Conservation (phyloP, 139 green algal genomes). For the Micractinium conductrix region DNA sequence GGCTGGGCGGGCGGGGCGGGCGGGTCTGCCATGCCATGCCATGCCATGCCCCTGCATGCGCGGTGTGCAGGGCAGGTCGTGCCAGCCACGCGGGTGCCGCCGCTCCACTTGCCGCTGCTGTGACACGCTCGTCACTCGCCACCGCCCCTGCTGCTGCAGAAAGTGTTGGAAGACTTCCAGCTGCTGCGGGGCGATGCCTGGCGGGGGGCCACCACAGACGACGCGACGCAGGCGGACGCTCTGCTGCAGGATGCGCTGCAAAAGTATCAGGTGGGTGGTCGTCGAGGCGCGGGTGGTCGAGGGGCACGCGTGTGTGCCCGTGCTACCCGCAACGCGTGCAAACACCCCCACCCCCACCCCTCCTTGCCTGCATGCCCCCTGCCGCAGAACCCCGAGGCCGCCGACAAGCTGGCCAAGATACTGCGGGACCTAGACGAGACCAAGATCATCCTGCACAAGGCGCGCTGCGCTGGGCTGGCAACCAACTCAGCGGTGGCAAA, state of each 20-base stretch:
- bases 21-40: too few relatives aligned
- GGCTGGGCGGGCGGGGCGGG: background rate
- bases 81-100: too few relatives aligned
- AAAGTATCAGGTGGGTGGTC: conserved; percentile 82
- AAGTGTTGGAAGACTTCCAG: conserved; percentile 75
- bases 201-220: conserved; percentile 70
- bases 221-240: conserved; percentile 39
- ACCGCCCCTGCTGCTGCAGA: background rate
- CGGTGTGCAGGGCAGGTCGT: too few relatives aligned
- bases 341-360: too few relatives aligned
- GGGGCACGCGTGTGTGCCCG: too few relatives aligned
- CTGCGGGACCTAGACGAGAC: conserved; percentile 97
- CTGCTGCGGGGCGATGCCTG: conserved; percentile 67
- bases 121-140: background rate
- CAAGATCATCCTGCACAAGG: conserved; percentile 93
- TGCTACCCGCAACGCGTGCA: too few relatives aligned
- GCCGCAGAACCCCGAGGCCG: conserved; percentile 85
- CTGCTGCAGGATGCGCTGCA: conserved; percentile 81
- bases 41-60: too few relatives aligned
- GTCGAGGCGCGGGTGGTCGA: too few relatives aligned
- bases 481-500: too few relatives aligned
- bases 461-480: too few relatives aligned
- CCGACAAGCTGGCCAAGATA: conserved; percentile 98
- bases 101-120: background rate
- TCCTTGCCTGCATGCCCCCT: background rate